Conservation (phyloP, 805 yeast species). For the Ogataea neopini region DNA sequence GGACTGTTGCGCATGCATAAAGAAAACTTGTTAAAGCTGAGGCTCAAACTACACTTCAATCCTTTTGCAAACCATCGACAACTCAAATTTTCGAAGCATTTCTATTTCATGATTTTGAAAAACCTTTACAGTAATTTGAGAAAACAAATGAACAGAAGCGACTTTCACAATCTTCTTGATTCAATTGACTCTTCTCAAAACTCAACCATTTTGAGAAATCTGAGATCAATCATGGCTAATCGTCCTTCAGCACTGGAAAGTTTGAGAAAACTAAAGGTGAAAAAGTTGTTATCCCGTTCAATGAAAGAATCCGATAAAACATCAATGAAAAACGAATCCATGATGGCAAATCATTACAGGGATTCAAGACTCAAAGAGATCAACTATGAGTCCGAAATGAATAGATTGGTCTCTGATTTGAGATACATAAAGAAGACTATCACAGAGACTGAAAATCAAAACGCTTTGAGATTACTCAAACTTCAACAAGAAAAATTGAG, state of each 20-base stretch:
- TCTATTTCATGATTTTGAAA: slow-evolving; percentile 11
- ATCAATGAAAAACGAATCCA: background rate
- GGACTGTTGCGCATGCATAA: slow-evolving; percentile 16
- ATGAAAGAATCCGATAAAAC: background rate
- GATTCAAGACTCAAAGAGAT: background rate
- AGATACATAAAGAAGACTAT: background rate
- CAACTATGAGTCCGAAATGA: background rate
- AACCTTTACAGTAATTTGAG: slow-evolving; percentile 6
- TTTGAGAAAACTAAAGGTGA: background rate
- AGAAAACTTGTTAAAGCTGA: slow-evolving; percentile 5
- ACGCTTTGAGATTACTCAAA: background rate
- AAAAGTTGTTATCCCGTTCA: background rate
- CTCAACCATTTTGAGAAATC: slow-evolving; percentile 4
- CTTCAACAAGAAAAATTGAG: background rate
- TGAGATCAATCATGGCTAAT: slow-evolving; percentile 2
- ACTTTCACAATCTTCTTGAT: background rate
- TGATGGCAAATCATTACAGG: background rate
- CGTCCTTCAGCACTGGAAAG: background rate
- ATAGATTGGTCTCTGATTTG: background rate
- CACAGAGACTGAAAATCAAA: background rate
- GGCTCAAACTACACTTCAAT: slow-evolving; percentile 8
- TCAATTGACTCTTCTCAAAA: slow-evolving; percentile 4
- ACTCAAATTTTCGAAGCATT: slow-evolving; percentile 6
- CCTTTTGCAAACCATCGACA: background rate
- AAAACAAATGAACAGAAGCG: background rate